Evolutionary conservation across 1,139 yeast species (phyloP), one percentile per base, ranked within the genome.

Genomic region (Tardiomyces depauwii): DNA sequence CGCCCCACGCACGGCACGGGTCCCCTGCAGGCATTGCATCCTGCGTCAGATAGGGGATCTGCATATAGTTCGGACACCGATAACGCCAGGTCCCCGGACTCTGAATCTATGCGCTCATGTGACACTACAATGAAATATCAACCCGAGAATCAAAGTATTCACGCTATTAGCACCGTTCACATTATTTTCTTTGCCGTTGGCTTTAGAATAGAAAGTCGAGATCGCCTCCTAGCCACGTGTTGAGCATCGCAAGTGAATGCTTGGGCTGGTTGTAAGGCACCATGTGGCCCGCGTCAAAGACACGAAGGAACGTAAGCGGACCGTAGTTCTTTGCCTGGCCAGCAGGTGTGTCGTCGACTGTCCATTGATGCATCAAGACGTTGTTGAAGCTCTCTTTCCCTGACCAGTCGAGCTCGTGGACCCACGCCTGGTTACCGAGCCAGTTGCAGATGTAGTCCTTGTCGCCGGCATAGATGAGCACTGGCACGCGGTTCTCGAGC

Each of bases 361-460:
- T 12, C 53, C 50, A 51, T 27, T 75, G 74, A 42, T 63, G 63
- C 32, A 57, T 51, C 33, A 60, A 56, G 41, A 61, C 56, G 25
- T 53, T 46, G 49, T 60, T 61, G 53, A 67, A 62, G 49, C 59
- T 55, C 41, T 63, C 62, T 44, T 63, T 62, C 16, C 69, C 68
- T 19, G 59, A 53, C 87, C 91, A 84, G 51, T 77, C 78, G 56
- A 85, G 72, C 50, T 67, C 72, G 57, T 82, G 73, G 39, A 85
- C 68, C 93, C 94, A 83, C 9, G 82, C 89, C 60, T 75, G 75
- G 66, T 84, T 85, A 48, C 95, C 95, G 55, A 86, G 73, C 94
- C 95, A 86, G 68, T 86, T 86, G 67, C 95, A 86, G 56, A 86
- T 85, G 64, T 77, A 86, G 64, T 85, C 95, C 67, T 83, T 83